Base-by-base conservation (phyloP, 257 asterid species). In the Dorcoceras hygrometricum region DNA sequence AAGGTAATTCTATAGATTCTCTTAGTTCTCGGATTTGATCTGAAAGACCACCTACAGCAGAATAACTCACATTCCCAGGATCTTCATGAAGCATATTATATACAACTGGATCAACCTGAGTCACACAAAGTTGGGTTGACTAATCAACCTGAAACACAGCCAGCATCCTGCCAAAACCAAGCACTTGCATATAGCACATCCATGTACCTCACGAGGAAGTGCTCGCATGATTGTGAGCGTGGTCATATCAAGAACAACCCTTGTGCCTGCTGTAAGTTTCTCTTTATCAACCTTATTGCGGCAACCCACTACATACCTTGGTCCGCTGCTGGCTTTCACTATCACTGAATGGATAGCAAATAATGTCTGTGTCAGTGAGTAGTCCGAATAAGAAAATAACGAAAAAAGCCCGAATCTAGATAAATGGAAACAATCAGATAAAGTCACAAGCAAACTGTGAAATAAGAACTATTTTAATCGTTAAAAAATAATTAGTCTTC, bases 161-260 rank as follows among this genome's bases (percentile, higher is more conserved):
- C 53, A 4, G 20, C 53, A 46, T 19, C 53, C 53, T 14, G 53
- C 53, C 53, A 46, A 46, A 46, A 46, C 16, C 19, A 16, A 46
- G 20, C 20, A 46, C 53, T 46, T 46, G 19, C 20, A 16, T 46
- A 4, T 16, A 46, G 20, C 53, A 46, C 20, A 16, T 46, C 53
- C 53, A 8, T 57, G 39, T 50, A 83, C 86, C 71, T 83, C 86
- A 70, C 86, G 86, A 25, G 89, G 86, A 57, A 83, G 86, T 2
- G 89, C 82, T 58, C 86, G 77, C 86, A 83, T 83, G 63, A 83
- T 81, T 28, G 89, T 83, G 46, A 80, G 82, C 16, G 89, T 83
- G 6, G 86, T 83, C 89, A 83, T 83, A 71, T 83, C 89, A 31
- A 83, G 86, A 59, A 83, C 89, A 61, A 78, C 89, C 65, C 89